Evolutionary conservation across 805 yeast species (phyloP).

Genomic region (Candida hispaniensis): DNA sequence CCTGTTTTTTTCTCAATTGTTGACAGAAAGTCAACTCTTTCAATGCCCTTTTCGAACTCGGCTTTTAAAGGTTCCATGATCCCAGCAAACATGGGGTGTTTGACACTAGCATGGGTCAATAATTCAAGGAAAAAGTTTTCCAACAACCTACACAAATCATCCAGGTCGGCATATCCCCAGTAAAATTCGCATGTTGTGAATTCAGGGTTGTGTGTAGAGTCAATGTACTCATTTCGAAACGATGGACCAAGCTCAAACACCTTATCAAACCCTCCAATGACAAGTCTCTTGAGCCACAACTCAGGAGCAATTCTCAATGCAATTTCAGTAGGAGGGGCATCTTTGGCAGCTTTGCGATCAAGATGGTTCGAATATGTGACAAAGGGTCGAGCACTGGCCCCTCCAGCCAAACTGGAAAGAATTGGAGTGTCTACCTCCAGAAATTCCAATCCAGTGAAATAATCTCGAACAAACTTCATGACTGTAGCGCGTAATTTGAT

Average conservation of each 20-base stretch:
- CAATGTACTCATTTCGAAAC: conserved; percentile 90
- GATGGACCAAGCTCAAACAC: conserved; percentile 71
- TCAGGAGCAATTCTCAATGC: conserved; percentile 89
- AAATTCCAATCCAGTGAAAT: conserved; percentile 45
- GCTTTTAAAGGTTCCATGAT: conserved; percentile 1
- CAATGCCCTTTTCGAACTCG: conserved; percentile 26
- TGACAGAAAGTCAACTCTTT: conserved; percentile 52
- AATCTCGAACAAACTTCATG: conserved; percentile 44
- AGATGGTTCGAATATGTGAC: conserved; percentile 35
- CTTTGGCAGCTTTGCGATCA: conserved; percentile 11
- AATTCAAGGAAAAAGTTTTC: conserved; percentile 44
- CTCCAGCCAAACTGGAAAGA: conserved; percentile 56
- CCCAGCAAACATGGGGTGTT: conserved; percentile 18
- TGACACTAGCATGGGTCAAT: conserved; percentile 26
- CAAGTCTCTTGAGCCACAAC: conserved; percentile 76
- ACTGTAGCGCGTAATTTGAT: conserved; percentile 46
- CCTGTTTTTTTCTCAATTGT: conserved; percentile 50
- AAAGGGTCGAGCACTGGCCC: conserved; percentile 92
- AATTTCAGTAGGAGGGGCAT: conserved; percentile 28
- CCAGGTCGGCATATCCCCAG: conserved; percentile 55
- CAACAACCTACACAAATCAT: conserved; percentile 55
- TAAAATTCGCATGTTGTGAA: conserved; percentile 87
- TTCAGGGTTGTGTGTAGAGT: conserved; percentile 88
- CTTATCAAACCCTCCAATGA: conserved; percentile 75
- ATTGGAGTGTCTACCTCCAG: conserved; percentile 87